Percentiles rank a stretch among this genome's conserved stretches.
phyloP scores from a whole-genome alignment of 352 stramenopile species.

The Achlya hypogyna region DNA sequence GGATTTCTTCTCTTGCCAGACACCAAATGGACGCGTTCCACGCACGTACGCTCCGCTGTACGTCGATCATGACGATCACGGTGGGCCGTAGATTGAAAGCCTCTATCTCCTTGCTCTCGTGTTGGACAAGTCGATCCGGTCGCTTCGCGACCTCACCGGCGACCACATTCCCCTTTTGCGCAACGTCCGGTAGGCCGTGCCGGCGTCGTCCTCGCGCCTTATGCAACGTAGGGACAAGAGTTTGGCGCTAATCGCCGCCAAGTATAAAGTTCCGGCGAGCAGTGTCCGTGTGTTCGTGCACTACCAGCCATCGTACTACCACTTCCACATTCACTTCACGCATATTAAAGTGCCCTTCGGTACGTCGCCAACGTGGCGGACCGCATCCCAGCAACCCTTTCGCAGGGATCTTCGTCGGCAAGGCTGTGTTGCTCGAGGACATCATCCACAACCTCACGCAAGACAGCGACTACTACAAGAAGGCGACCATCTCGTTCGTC shows the following conservation, averaged over 20 bases:
- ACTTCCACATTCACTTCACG: conserved; percentile 82
- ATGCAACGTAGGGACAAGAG: conserved; percentile 38
- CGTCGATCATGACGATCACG: not conserved
- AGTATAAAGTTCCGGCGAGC: conserved; percentile 47
- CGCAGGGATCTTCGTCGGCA: conserved; percentile 62
- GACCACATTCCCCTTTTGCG: conserved; percentile 52
- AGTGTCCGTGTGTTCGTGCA: conserved; percentile 77
- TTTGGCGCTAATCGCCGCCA: conserved; percentile 35
- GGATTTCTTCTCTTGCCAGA: conserved; percentile 77
- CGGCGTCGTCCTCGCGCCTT: not conserved
- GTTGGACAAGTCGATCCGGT: conserved; percentile 59
- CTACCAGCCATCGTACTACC: conserved; percentile 85
- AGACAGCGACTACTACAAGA: conserved; percentile 58
- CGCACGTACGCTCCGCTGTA: conserved; percentile 33
- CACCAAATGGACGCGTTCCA: conserved; percentile 72
- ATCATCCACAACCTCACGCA: conserved; percentile 71
- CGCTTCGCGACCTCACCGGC: conserved; percentile 58
- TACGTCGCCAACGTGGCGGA: conserved; percentile 17
- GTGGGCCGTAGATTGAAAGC: conserved; percentile 71
- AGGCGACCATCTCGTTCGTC: conserved; percentile 59
- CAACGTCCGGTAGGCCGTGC: conserved; percentile 57
- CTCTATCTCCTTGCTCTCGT: conserved; percentile 78
- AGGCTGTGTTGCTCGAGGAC: conserved; percentile 75
- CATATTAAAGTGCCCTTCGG: conserved; percentile 76
- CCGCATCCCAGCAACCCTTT: no score